Base-by-base conservation (phyloP, 208 protist genomes). In the Trypanosoma congolense region DNA sequence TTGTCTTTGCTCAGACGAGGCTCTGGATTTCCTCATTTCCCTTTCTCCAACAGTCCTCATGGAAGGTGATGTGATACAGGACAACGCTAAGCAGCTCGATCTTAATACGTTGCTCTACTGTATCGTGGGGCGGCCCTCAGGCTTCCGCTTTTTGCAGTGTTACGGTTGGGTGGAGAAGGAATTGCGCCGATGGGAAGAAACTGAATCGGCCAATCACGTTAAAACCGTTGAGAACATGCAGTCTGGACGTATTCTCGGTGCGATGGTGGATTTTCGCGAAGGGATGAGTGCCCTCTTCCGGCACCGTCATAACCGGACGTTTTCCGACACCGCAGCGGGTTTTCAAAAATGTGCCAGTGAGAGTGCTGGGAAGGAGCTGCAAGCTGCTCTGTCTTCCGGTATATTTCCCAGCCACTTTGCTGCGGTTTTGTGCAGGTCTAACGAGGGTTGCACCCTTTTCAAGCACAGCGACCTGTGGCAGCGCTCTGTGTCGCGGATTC, bases 351-450 rank as follows among this genome's bases (percentile, higher is more conserved):
- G 12, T 18, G 59, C 30, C 26, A 38, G 24, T 47, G 45, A n/a
- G 42, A 51, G 56, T 19, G 56, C 70, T 31, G 73, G 3, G 3
- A 44, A 12, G 1, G 50, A 3, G 0, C 55, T 40, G 6, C 0
- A 25, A 2, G 31, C 2, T 18, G 3, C 45, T 42, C 21, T 35
- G n/a, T 26, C 49, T 25, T 40, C 50, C 8, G 64, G 74, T 24
- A 88, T 90, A 58, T 87, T 94, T 44, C 87, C 87, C 9, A 72
- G 70, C 21, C 87, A 94, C 69, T 90, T 92, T 42, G 83, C 83
- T 19, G 69, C 81, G 5, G 74, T 88, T 19, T 65, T 94, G 35
- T 84, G 80, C 70, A 73, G 61, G 35, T 82, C 80, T 0, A 70
- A 67, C 18, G 87, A 94, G 67, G 87, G 87, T 19, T 90, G 81